These are phyloP conservation scores for Diutina catenulata DNA, from an alignment of 1,139 yeast species.

Conservation along the genomic window DNA sequence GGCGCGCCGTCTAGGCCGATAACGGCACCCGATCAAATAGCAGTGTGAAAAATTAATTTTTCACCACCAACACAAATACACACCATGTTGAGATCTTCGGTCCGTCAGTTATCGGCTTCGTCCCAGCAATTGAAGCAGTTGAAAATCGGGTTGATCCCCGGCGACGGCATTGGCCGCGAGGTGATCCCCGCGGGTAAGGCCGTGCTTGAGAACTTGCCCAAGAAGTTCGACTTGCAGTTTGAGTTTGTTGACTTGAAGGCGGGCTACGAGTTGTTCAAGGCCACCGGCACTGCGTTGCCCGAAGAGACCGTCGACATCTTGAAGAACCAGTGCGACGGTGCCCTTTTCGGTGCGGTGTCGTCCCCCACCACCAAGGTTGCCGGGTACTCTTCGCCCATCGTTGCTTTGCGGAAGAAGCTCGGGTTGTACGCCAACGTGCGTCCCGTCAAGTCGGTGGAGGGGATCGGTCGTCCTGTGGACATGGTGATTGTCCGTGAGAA, in stretches of 20 bases:
- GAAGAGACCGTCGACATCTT: conserved; percentile 80
- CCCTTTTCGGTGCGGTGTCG: conserved; percentile 92
- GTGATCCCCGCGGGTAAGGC: conserved; percentile 93
- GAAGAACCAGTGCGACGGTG: conserved; percentile 84
- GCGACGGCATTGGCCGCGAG: conserved; percentile 97
- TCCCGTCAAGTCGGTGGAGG: conserved; percentile 89
- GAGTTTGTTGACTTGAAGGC: conserved; percentile 85
- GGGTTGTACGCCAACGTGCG: conserved; percentile 95
- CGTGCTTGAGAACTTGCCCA: conserved; percentile 70
- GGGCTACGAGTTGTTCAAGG: conserved; percentile 85
- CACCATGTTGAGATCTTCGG: conserved; percentile 8
- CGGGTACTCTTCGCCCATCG: conserved; percentile 97
- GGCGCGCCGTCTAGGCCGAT: too few species aligned
- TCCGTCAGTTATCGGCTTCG: conserved; percentile 9
- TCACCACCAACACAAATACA: neutral
- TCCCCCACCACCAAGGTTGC: conserved; percentile 90
- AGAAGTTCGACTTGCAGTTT: conserved; percentile 63
- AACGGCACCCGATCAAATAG: too few species aligned
- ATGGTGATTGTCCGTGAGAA: conserved; percentile 97
- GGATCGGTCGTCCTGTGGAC: conserved; percentile 79
- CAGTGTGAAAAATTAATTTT: neutral
- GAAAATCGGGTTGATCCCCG: conserved; percentile 68
- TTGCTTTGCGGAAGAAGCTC: conserved; percentile 88
- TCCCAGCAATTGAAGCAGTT: conserved; percentile 19
- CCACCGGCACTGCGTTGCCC: conserved; percentile 92